These are phyloP conservation scores for Tagetes erecta DNA, from an alignment of 129 eudicot genomes.

Conservation along the genomic window DNA sequence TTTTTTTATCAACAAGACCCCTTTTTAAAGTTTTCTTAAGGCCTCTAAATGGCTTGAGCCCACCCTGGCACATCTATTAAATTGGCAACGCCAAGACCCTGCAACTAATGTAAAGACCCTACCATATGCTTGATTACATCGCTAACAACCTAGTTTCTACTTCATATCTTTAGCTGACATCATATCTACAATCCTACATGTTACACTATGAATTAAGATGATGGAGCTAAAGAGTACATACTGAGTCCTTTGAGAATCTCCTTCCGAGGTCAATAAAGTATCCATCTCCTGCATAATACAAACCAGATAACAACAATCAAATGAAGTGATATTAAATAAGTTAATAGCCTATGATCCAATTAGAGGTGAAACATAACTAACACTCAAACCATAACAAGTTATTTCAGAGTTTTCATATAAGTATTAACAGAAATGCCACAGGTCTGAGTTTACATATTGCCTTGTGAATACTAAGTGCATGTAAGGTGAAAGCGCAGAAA, in stretches of 20 bases:
- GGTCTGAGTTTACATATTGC: constrained; percentile 4
- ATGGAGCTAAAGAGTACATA: not conserved
- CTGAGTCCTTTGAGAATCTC: constrained; percentile 35
- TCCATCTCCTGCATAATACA: constrained; percentile 33
- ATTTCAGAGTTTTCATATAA: not conserved
- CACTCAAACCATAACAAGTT: not conserved
- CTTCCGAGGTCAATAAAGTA: constrained; percentile 27
- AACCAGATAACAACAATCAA: constrained; percentile 9
- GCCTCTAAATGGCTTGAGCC: not conserved
- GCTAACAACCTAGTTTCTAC: not conserved
- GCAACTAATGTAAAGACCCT: not conserved
- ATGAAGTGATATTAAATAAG: not conserved
- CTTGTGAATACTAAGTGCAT: not conserved
- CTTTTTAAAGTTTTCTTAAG: not conserved
- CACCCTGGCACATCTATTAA: not conserved
- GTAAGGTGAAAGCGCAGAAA: not conserved
- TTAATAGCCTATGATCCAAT: not conserved
- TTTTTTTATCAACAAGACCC: too few relatives aligned
- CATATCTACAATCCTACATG: constrained; percentile 15
- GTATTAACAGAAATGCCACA: not conserved
- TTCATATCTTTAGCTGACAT: not conserved
- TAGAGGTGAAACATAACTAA: not conserved
- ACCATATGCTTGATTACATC: not conserved
- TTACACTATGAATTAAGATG: not conserved
- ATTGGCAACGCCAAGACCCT: not conserved